These are phyloP conservation scores for Ramichloridium luteum DNA, from an alignment of 2,329 filamentous ascomycete genomes.

Conservation along the genomic window DNA sequence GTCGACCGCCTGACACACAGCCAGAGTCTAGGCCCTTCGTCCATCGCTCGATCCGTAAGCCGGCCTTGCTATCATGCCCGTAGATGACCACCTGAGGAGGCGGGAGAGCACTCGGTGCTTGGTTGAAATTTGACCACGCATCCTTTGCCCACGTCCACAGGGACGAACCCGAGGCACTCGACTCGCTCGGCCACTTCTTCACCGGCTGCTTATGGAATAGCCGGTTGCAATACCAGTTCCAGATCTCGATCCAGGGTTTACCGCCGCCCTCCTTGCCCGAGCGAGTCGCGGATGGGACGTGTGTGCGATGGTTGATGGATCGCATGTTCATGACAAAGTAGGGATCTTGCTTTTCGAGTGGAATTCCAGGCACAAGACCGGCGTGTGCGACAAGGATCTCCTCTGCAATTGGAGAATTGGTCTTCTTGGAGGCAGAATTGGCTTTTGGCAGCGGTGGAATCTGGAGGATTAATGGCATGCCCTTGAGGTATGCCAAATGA, in stretches of 20 bases:
- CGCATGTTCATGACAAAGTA: slow-evolving; percentile 88
- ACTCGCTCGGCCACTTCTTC: slow-evolving; percentile 7
- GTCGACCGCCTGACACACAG: slow-evolving; percentile 61
- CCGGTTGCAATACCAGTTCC: slow-evolving; percentile 25
- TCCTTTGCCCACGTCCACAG: slow-evolving; percentile 4
- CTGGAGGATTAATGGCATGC: slow-evolving; percentile 27
- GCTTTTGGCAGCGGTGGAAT: slow-evolving; percentile 22
- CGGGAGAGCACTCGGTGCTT: slow-evolving; percentile 26
- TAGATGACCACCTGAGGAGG: slow-evolving; percentile 59
- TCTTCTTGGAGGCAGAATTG: slow-evolving; percentile 7
- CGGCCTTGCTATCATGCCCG: slow-evolving; percentile 69
- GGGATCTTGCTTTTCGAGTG: slow-evolving; percentile 60
- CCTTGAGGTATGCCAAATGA: slow-evolving; percentile 23
- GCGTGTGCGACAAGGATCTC: slow-evolving; percentile 67
- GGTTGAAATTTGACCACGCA: slow-evolving; percentile 15
- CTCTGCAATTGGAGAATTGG: slow-evolving; percentile 47
- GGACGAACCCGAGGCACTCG: background rate
- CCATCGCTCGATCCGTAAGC: slow-evolving; percentile 55
- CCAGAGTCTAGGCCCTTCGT: slow-evolving; percentile 77
- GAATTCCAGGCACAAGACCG: slow-evolving; percentile 65
- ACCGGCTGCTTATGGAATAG: slow-evolving; percentile 15
- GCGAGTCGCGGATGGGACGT: slow-evolving; percentile 39
- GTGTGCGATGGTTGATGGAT: slow-evolving; percentile 53
- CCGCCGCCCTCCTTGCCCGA: slow-evolving; percentile 13
- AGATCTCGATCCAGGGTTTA: slow-evolving; percentile 21